A percentile compares a stretch with the other conserved stretches of the same genome.
Evolutionary conservation across 192 early-diverging fungal genomes (phyloP).

Genomic region (Rhizophagus sp.): DNA sequence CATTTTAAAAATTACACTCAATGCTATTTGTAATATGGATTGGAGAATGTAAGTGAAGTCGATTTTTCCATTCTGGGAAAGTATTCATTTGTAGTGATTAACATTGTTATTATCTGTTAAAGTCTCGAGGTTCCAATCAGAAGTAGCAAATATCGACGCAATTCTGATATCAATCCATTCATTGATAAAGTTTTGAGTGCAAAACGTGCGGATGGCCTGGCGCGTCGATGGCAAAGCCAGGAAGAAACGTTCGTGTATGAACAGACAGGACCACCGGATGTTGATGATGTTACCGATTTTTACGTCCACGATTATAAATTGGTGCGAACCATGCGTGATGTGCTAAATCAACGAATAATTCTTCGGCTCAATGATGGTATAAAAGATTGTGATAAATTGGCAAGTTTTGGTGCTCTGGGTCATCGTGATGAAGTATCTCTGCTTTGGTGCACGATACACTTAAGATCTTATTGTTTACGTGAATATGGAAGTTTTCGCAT

Average conservation of each 20-base stretch:
- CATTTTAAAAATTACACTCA: slow-evolving; percentile 6
- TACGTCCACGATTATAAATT: slow-evolving; percentile 20
- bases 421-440: slow-evolving; percentile 17
- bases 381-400: slow-evolving; percentile 3
- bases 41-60: slow-evolving; percentile 19
- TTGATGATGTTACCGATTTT: slow-evolving; percentile 18
- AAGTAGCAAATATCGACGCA: slow-evolving; percentile 28
- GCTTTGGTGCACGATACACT: slow-evolving; percentile 8
- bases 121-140: slow-evolving; percentile 8
- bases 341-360: slow-evolving; percentile 19
- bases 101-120: background rate
- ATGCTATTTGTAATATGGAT: background rate
- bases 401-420: slow-evolving; percentile 20
- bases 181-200: slow-evolving; percentile 23
- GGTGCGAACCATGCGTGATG: slow-evolving; percentile 12
- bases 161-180: slow-evolving; percentile 1
- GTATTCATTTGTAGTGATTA: slow-evolving; percentile 12
- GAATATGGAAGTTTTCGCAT: slow-evolving; percentile 20
- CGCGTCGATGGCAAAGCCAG: too few relatives aligned
- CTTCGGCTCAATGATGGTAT: slow-evolving; percentile 15
- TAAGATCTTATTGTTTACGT: slow-evolving; percentile 13
- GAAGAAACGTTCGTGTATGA: slow-evolving; percentile 21
- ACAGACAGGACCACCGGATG: slow-evolving; percentile 12
- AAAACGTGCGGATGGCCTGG: background rate
- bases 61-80: slow-evolving; percentile 18